A percentile compares a stretch with the other conserved stretches of the same genome.
Conservation (phyloP, 345 rosid genomes). For the Luvunga scandens region DNA sequence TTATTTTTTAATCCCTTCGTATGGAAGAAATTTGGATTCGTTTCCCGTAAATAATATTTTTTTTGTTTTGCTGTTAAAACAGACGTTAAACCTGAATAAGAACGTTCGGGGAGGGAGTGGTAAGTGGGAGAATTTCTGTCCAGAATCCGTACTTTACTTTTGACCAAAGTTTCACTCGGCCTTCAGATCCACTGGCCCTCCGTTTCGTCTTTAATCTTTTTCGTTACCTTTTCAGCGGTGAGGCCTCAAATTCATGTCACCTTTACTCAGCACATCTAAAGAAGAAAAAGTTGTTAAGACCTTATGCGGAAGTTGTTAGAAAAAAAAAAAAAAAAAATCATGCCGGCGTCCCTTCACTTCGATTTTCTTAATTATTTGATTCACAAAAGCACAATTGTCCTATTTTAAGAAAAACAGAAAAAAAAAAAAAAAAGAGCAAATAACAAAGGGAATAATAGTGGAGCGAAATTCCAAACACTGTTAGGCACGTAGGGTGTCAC, state of each 20-base stretch:
- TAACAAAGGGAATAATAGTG: background rate
- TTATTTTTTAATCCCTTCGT: background rate
- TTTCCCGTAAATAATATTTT: no score
- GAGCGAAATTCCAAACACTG: background rate
- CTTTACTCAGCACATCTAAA: conserved; percentile 1
- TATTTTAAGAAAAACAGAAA: no score
- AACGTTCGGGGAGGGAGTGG: background rate
- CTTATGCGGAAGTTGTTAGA: background rate
- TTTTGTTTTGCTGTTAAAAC: no score
- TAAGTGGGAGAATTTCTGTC: background rate
- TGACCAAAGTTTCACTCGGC: conserved; percentile 14
- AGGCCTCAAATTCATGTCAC: conserved; percentile 10
- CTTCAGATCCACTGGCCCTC: conserved; percentile 16
- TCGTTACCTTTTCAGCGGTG: background rate
- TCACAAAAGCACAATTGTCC: background rate
- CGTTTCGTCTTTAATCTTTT: background rate
- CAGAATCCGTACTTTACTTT: conserved; percentile 3
- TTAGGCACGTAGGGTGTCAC: conserved; percentile 2
- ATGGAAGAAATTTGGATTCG: no score
- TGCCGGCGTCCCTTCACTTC: conserved; percentile 3
- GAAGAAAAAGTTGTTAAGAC: conserved; percentile 7
- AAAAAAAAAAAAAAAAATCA: background rate
- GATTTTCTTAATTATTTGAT: background rate
- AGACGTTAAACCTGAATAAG: background rate
- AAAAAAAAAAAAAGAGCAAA: background rate